Base-by-base conservation (phyloP, 352 stramenopile species). In the Pseudoperonospora humuli region DNA sequence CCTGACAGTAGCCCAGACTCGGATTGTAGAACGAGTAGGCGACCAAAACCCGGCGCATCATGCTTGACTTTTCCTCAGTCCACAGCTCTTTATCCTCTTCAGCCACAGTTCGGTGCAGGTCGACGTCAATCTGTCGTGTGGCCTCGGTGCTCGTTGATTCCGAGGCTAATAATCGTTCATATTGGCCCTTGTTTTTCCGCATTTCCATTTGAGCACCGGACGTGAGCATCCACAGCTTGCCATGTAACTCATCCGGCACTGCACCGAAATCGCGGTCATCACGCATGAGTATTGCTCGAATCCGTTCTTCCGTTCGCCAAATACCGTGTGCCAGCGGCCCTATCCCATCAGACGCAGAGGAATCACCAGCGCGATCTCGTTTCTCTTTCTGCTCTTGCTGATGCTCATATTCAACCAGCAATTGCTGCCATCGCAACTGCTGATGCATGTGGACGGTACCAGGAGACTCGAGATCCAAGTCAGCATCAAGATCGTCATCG, bases 11-110 rank as follows among this genome's bases (percentile, higher is more conserved):
- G 2, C 81, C 82, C 3, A 93, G 54, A 41, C 63, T 69, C 10
- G 77, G 74, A 50, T 94, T 93, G 54, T 82, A 83, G 10, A 72
- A 73, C 5, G 80, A 81, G 38, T 93, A 93, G 7, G 84, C 82
- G 11, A 93, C 70, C n/a, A 95, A 61, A 31, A 95, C 64, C 7
- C 75, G 67, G 1, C 79, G 75, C 63, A 95, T 77, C 63, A 81
- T 81, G 11, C 61, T 50, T 6, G 68, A 78, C 41, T 87, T 83
- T 18, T 75, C 74, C 0, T 84, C 64, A 6, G 47, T 85, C 79
- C 78, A 92, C 4, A 57, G 18, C 5, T 54, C 35, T 33, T 86
- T 85, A 50, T 92, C 79, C 10, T 65, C 59, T 1, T 80, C 54
- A 2, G 69, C 42, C 8, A 94, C 64, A 7, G 82, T 94, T 25